Evolutionary conservation across 2,329 filamentous ascomycete species (phyloP).

Genomic region (Aspergillus pseudoviridinutans): DNA sequence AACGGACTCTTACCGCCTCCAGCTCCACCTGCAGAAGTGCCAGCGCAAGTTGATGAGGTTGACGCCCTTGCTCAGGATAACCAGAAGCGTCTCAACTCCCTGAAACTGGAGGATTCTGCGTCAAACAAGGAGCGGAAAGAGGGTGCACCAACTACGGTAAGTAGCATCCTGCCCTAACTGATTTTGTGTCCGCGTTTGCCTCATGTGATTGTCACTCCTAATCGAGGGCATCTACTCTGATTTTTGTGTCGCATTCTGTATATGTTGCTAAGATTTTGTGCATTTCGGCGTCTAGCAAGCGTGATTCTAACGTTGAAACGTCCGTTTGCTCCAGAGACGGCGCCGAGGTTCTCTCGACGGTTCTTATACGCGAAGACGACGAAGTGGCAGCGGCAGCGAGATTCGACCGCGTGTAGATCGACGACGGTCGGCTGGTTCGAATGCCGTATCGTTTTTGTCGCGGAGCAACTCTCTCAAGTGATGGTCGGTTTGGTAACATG

Average conservation of each 20-base stretch:
- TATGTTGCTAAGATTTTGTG: slow-evolving; percentile 38
- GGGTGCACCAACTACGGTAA: slow-evolving; percentile 41
- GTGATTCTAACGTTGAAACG: slow-evolving; percentile 46
- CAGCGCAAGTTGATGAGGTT: slow-evolving; percentile 60
- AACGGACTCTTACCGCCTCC: slow-evolving; percentile 38
- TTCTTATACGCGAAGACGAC: slow-evolving; percentile 32
- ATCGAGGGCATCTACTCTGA: slow-evolving; percentile 5
- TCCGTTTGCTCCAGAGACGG: slow-evolving; percentile 45
- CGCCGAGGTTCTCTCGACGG: slow-evolving; percentile 40
- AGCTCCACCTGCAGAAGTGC: slow-evolving; percentile 42
- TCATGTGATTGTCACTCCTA: slow-evolving; percentile 18
- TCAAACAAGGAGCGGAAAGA: slow-evolving; percentile 49
- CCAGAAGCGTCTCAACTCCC: slow-evolving; percentile 79
- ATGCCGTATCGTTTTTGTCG: slow-evolving; percentile 33
- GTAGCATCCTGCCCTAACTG: slow-evolving; percentile 31
- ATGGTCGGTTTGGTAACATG: slow-evolving; percentile 16
- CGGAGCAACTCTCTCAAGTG: slow-evolving; percentile 43
- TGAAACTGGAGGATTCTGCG: slow-evolving; percentile 72
- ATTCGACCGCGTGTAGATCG: slow-evolving; percentile 37
- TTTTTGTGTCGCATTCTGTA: slow-evolving; percentile 24
- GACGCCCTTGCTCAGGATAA: slow-evolving; percentile 78
- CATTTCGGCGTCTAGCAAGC: slow-evolving; percentile 36
- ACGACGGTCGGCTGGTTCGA: slow-evolving; percentile 38
- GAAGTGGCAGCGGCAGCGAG: slow-evolving; percentile 40
- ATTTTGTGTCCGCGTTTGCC: slow-evolving; percentile 18